These are phyloP conservation scores for Talaromyces atroroseus DNA, from an alignment of 2,329 filamentous ascomycete species.

Conservation along the genomic window DNA sequence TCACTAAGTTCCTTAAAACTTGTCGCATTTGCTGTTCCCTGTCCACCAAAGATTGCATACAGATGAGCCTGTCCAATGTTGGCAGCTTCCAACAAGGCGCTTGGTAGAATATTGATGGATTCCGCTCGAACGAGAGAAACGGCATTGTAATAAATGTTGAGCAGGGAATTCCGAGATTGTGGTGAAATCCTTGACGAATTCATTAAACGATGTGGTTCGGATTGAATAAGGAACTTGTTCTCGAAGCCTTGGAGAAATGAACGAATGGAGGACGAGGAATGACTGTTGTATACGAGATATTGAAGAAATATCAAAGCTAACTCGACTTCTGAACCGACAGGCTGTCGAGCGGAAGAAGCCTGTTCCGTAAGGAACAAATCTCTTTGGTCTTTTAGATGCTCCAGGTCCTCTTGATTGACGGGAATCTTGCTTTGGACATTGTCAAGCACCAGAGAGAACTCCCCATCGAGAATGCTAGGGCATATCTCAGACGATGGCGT, in stretches of 20 bases:
- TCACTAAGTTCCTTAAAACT: background rate
- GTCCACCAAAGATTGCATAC: background rate
- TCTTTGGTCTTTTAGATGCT: background rate
- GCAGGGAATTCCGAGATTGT: background rate
- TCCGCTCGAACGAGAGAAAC: background rate
- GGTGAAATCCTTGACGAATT: background rate
- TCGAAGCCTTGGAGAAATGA: slow-evolving; percentile 1
- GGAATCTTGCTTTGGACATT: background rate
- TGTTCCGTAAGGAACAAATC: background rate
- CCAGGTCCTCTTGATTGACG: background rate
- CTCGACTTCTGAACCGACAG: background rate
- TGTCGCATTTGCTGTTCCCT: background rate
- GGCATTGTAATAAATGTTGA: background rate
- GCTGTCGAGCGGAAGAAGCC: background rate
- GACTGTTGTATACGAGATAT: background rate
- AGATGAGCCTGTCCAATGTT: background rate
- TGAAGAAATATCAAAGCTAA: background rate
- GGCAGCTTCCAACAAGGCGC: background rate
- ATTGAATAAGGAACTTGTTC: background rate
- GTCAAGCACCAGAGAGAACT: background rate
- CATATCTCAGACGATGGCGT: background rate
- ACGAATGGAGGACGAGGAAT: background rate
- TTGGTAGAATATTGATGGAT: background rate
- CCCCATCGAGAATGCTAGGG: background rate
- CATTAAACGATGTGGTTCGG: background rate